Evolutionary conservation across 2,329 filamentous ascomycete genomes (phyloP).

Genomic region (Cercospora sp.): DNA sequence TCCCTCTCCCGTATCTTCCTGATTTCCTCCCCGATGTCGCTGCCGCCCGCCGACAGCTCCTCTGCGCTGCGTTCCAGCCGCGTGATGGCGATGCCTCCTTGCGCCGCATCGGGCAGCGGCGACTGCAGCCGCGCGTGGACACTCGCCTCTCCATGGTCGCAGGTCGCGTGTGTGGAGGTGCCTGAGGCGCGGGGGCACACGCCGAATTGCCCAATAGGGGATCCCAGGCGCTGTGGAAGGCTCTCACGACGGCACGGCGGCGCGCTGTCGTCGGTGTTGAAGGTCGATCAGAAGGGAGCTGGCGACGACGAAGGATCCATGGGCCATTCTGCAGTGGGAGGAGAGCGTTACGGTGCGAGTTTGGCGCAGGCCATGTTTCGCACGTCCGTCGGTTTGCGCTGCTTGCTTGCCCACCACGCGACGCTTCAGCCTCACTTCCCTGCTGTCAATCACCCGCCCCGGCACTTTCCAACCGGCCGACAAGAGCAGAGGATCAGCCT

Average conservation of each 20-base stretch:
- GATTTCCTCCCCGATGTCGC: slow-evolving; percentile 77
- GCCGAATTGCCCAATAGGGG: slow-evolving; percentile 2
- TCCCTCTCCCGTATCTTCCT: slow-evolving; percentile 64
- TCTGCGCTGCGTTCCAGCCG: slow-evolving; percentile 75
- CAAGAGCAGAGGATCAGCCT: not conserved
- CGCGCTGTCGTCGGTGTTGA: not conserved
- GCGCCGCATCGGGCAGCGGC: slow-evolving; percentile 11
- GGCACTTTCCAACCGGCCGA: not conserved
- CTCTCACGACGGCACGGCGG: not conserved
- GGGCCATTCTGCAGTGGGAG: not conserved
- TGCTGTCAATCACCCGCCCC: slow-evolving; percentile 8
- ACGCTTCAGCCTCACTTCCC: slow-evolving; percentile 11
- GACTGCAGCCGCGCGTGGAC: slow-evolving; percentile 11
- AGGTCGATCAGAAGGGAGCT: not conserved
- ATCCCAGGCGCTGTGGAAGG: not conserved
- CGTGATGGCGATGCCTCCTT: slow-evolving; percentile 58
- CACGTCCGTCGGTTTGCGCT: not conserved
- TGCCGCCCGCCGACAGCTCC: slow-evolving; percentile 65
- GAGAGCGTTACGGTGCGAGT: not conserved
- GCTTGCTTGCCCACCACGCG: slow-evolving; percentile 5
- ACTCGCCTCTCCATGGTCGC: slow-evolving; percentile 7
- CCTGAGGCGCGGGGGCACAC: not conserved
- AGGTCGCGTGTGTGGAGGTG: not conserved
- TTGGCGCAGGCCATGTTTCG: not conserved
- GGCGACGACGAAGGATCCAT: not conserved